Percentiles rank a stretch among this genome's conserved stretches.
Evolutionary conservation across 2,329 filamentous ascomycete genomes (phyloP).

Genomic region (Epichloe sibirici): DNA sequence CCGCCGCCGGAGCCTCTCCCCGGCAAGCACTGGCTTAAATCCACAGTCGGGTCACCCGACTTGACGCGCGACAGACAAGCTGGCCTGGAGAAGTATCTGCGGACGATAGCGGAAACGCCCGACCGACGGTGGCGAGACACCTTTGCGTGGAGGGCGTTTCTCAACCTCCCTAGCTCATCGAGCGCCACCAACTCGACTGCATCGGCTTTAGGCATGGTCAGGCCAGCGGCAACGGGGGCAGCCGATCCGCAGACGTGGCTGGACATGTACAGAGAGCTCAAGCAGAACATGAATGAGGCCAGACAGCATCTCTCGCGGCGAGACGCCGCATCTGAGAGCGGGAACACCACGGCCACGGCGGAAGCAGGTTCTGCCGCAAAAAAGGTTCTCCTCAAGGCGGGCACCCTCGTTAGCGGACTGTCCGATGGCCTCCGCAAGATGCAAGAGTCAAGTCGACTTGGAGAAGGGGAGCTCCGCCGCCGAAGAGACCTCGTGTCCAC

Average conservation of each 20-base stretch:
- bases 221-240: conserved; percentile 27
- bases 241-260: conserved; percentile 60
- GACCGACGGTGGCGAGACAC: conserved; percentile 68
- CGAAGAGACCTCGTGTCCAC: conserved; percentile 58
- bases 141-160: conserved; percentile 58
- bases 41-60: conserved; percentile 55
- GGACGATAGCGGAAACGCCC: conserved; percentile 57
- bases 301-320: conserved; percentile 56
- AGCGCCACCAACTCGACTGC: conserved; percentile 36
- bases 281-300: conserved; percentile 49
- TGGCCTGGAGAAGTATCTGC: conserved; percentile 59
- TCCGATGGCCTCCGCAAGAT: conserved; percentile 52
- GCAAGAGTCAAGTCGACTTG: conserved; percentile 43
- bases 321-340: conserved; percentile 37
- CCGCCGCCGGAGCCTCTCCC: conserved; percentile 58
- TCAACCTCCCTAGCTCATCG: conserved; percentile 48
- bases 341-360: conserved; percentile 30
- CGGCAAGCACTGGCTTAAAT: conserved; percentile 64
- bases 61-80: conserved; percentile 59
- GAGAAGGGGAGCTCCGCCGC: conserved; percentile 63
- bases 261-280: conserved; percentile 63
- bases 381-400: conserved; percentile 56
- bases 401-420: conserved; percentile 49
- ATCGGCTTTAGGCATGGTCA: conserved; percentile 32
- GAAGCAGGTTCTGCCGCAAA: conserved; percentile 66